Evolutionary conservation across 805 yeast genomes (phyloP).

Genomic region (Candida oleophila): DNA sequence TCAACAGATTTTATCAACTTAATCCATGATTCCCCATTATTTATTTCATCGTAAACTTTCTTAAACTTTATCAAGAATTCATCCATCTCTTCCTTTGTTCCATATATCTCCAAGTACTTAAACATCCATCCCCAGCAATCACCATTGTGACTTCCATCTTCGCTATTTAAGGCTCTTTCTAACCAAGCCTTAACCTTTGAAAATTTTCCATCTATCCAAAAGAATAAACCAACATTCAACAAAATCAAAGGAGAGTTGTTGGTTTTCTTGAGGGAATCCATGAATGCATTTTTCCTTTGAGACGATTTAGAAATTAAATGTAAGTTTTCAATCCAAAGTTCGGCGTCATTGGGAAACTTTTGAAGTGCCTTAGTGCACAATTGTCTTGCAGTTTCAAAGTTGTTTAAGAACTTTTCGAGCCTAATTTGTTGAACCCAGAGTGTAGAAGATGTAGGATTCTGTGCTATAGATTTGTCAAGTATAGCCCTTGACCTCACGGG

Average conservation of each 20-base stretch:
- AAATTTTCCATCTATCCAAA: constrained; percentile 64
- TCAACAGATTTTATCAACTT: not conserved
- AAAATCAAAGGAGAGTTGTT: constrained; percentile 59
- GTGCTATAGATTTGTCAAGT: constrained; percentile 63
- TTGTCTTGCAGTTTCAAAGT: constrained; percentile 50
- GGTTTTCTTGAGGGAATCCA: constrained; percentile 71
- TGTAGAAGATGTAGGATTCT: constrained; percentile 47
- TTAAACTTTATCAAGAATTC: constrained; percentile 34
- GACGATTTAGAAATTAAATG: constrained; percentile 45
- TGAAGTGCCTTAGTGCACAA: constrained; percentile 59
- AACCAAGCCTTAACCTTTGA: constrained; percentile 72
- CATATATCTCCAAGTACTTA: constrained; percentile 41
- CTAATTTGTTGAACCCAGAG: constrained; percentile 59
- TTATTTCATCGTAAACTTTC: constrained; percentile 47
- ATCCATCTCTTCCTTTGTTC: constrained; percentile 34
- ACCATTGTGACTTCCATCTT: constrained; percentile 50
- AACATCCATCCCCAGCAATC: constrained; percentile 75
- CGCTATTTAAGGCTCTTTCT: constrained; percentile 59
- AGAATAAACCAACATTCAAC: constrained; percentile 61
- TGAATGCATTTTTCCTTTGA: constrained; percentile 54
- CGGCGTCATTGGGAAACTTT: constrained; percentile 55
- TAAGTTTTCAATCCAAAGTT: constrained; percentile 67
- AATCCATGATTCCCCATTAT: constrained; percentile 64
- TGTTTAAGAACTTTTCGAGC: constrained; percentile 54
- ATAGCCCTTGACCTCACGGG: constrained; percentile 62